Evolutionary conservation across 257 asterid species (phyloP), one percentile per base, ranked within the genome.

Genomic region (Voacanga thouarsii): DNA sequence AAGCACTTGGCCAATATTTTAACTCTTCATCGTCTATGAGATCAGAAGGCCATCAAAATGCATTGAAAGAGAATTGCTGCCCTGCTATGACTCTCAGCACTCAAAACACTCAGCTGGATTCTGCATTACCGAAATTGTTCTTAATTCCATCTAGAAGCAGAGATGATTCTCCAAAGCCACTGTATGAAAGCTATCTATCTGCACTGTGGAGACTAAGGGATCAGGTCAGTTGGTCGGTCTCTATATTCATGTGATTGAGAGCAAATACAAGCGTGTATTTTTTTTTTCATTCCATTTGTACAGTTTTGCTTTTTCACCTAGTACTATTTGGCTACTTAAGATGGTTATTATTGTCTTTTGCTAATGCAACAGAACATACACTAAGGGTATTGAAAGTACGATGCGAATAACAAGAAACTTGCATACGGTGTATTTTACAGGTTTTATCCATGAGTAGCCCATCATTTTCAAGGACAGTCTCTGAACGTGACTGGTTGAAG

Each of bases 401-500:
- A 6, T 6, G 7, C 47, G n/a, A 33, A 24, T 47, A 56, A 43
- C 18, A 12, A 12, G 23, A 15, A 39, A 44, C 56, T 30, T 69
- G 11, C 16, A 33, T 61, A 6, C 75, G 10, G 33, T 55, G 33
- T 24, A 16, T 68, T 75, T 61, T 80, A 69, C 89, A 94, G 97
- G 92, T 95, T 73, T 72, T 95, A 81, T 90, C 98, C 0, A 93
- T 85, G 93, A 86, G 81, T 75, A 81, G 89, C 30, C 85, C 97
- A 5, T 83, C 96, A 2, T 95, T 93, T 82, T 83, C 94, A 24
- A 91, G 98, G 84, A 86, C 88, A 10, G 89, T 93, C 71, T 95
- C 98, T 14, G 99, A 95, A 82, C 97, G 98, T 0, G 98, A 93
- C 75, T 95, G 99, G 99, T 80, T 95, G 87, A 93, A 91, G 92